These are phyloP conservation scores for Cladosporium austrohemisphaericum DNA, from an alignment of 2,329 filamentous ascomycete genomes.

Conservation along the genomic window DNA sequence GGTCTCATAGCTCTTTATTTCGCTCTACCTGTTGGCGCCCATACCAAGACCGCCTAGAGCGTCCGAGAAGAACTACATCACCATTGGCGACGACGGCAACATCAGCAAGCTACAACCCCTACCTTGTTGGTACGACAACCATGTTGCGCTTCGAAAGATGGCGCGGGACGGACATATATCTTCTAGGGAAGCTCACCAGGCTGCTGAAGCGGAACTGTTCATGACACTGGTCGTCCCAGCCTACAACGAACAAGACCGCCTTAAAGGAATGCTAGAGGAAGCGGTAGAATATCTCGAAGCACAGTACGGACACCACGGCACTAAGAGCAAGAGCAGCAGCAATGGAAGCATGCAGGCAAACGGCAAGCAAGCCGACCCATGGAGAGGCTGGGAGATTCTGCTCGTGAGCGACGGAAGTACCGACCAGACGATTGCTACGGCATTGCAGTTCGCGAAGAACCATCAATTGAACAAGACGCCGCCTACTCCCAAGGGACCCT, in stretches of 20 bases:
- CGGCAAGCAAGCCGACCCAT: conserved; percentile 28
- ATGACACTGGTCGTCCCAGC: conserved; percentile 91
- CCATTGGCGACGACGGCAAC: conserved; percentile 63
- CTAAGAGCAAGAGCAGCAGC: conserved; percentile 29
- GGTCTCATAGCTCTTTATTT: conserved; percentile 7
- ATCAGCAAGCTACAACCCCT: conserved; percentile 55
- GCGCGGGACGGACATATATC: conserved; percentile 33
- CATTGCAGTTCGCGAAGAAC: conserved; percentile 72
- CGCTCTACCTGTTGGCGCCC: conserved; percentile 56
- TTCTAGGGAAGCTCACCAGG: conserved; percentile 50
- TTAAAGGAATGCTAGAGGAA: conserved; percentile 83
- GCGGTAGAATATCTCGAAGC: conserved; percentile 80
- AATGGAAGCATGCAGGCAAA: conserved; percentile 29
- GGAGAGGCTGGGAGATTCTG: conserved; percentile 80
- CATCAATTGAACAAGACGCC: conserved; percentile 51
- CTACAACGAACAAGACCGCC: conserved; percentile 85
- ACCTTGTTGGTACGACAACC: conserved; percentile 83
- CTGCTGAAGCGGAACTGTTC: conserved; percentile 74
- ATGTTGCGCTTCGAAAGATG: conserved; percentile 56
- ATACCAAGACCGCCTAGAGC: conserved; percentile 68
- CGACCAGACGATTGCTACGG: conserved; percentile 76
- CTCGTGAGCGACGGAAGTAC: conserved; percentile 85
- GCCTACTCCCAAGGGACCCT: conserved; percentile 45
- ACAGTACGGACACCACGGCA: conserved; percentile 52
- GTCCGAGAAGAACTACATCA: conserved; percentile 83